phyloP scores from a whole-genome alignment of 1,284 basidiomycete genomes.

The Trametes versicolor region DNA sequence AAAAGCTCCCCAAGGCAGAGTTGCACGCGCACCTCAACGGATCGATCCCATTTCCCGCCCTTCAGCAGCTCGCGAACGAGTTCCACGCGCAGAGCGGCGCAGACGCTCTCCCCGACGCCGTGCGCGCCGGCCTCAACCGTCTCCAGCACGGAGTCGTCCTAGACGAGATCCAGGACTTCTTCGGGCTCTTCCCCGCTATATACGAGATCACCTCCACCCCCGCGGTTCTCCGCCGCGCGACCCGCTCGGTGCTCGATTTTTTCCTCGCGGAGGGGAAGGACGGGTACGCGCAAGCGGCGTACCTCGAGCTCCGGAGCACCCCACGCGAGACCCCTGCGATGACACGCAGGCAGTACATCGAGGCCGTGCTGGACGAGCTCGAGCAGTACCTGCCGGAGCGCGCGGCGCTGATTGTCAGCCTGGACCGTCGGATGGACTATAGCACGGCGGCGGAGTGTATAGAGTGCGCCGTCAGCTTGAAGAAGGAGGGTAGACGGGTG shows the following conservation, averaged over 20 bases:
- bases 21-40: conserved; percentile 87
- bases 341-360: conserved; percentile 66
- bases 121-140: conserved; percentile 55
- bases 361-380: conserved; percentile 72
- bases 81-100: conserved; percentile 45
- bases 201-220: conserved; percentile 77
- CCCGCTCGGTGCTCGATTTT: conserved; percentile 67
- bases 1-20: conserved; percentile 77
- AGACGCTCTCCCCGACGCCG: conserved; percentile 39
- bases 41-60: conserved; percentile 74
- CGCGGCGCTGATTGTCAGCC: conserved; percentile 74
- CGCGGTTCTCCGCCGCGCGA: conserved; percentile 58
- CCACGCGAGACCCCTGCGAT: conserved; percentile 66
- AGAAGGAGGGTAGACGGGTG: conserved; percentile 64
- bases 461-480: conserved; percentile 63
- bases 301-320: conserved; percentile 80
- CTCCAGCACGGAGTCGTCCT: conserved; percentile 64
- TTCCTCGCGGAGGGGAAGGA: conserved; percentile 58
- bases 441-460: conserved; percentile 64
- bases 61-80: conserved; percentile 71
- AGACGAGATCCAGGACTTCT: conserved; percentile 72
- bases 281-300: conserved; percentile 62
- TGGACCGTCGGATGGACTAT: conserved; percentile 73
- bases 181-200: conserved; percentile 78
- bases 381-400: conserved; percentile 59